phyloP scores from a whole-genome alignment of 768 basidiomycete species.

The Boletales sp. region DNA sequence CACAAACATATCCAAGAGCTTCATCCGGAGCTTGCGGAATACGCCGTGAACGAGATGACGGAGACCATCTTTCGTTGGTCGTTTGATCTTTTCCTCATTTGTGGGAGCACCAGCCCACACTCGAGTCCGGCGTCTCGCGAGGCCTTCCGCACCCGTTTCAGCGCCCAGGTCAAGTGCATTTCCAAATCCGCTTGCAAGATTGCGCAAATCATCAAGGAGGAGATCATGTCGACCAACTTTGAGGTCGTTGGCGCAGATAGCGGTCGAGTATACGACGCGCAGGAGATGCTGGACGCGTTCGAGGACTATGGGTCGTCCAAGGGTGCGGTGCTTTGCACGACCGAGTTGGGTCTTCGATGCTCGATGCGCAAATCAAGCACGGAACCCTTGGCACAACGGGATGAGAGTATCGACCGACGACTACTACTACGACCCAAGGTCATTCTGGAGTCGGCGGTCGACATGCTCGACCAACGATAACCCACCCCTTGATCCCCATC shows the following conservation, averaged over 20 bases:
- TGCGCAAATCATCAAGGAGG: constrained; percentile 63
- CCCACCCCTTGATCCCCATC: too few species aligned
- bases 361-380: constrained; percentile 42
- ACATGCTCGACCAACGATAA: constrained; percentile 41
- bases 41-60: constrained; percentile 67
- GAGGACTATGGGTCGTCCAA: constrained; percentile 51
- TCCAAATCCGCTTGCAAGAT: constrained; percentile 60
- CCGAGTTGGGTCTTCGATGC: constrained; percentile 68
- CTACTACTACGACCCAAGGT: constrained; percentile 71
- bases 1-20: constrained; percentile 65
- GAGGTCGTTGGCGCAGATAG: constrained; percentile 63
- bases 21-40: constrained; percentile 63
- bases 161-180: constrained; percentile 61
- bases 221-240: constrained; percentile 75
- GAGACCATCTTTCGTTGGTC: constrained; percentile 74
- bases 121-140: constrained; percentile 35
- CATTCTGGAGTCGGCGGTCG: constrained; percentile 66
- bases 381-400: constrained; percentile 29
- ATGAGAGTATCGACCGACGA: constrained; percentile 51
- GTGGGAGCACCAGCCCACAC: constrained; percentile 51
- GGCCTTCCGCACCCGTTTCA: constrained; percentile 46
- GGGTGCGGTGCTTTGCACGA: constrained; percentile 60
- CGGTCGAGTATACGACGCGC: constrained; percentile 45
- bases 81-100: constrained; percentile 60
- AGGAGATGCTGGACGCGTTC: constrained; percentile 60